Conservation (phyloP, 2,329 filamentous ascomycete genomes). For the Aspergillus phoenicis region DNA sequence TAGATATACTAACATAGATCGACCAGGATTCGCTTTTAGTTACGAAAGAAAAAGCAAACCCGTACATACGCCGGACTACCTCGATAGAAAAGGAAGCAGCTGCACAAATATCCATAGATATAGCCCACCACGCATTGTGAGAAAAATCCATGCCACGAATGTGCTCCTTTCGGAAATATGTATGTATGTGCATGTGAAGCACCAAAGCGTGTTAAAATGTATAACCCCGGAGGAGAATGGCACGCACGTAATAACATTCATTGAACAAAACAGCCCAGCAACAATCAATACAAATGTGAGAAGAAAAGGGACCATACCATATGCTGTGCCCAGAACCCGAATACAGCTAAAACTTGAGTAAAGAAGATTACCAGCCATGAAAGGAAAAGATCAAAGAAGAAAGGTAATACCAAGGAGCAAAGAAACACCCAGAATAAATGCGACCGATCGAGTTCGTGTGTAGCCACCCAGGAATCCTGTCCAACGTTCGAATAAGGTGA, state of each 20-base stretch:
- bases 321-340: slow-evolving; percentile 23
- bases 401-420: too few relatives aligned
- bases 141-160: background rate
- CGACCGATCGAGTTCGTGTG: slow-evolving; percentile 6
- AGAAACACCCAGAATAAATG: slow-evolving; percentile 13
- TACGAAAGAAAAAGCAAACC: background rate
- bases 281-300: background rate
- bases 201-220: background rate
- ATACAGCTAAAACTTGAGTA: slow-evolving; percentile 13
- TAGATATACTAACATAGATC: background rate
- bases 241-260: background rate
- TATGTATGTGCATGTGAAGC: background rate
- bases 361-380: slow-evolving; percentile 5
- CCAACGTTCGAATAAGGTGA: background rate
- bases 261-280: background rate
- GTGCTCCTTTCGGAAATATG: background rate
- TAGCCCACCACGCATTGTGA: background rate
- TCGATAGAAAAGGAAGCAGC: background rate
- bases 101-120: background rate
- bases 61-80: background rate
- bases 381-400: background rate
- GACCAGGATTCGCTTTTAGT: background rate
- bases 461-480: slow-evolving; percentile 1
- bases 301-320: slow-evolving; percentile 22
- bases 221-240: background rate